A percentile compares a stretch with the other conserved stretches of the same genome.
phyloP scores from a whole-genome alignment of 176 grass and related monocot genomes.

The Oropetium thomaeum region DNA sequence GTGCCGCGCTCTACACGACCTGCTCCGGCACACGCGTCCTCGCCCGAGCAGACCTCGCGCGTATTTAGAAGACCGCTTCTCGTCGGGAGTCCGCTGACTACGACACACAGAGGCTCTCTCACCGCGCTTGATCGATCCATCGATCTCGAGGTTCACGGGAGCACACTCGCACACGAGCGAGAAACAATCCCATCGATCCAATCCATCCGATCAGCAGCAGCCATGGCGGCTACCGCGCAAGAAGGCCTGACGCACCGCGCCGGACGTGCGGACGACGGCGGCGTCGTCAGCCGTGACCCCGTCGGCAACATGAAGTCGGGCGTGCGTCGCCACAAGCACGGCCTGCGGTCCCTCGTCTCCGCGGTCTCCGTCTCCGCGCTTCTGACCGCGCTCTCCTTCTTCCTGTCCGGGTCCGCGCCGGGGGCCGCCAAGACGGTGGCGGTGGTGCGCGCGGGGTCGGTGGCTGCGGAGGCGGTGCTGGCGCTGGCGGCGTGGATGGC shows the following conservation, averaged over 20 bases:
- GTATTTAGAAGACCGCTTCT: constrained; percentile 41
- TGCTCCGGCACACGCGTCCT: constrained; percentile 45
- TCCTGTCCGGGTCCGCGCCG: not conserved
- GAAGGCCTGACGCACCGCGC: constrained; percentile 55
- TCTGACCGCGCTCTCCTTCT: constrained; percentile 22
- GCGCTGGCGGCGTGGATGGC: constrained; percentile 79
- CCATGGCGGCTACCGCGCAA: constrained; percentile 31
- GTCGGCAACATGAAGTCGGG: not conserved
- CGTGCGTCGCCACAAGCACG: no score
- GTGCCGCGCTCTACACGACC: constrained; percentile 18
- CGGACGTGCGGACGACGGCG: not conserved
- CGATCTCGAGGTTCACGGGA: not conserved
- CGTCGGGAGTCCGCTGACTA: not conserved
- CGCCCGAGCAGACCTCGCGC: not conserved
- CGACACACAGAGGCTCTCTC: not conserved
- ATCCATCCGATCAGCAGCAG: not conserved
- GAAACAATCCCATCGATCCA: no score
- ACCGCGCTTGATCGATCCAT: no score
- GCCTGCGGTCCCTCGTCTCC: constrained; percentile 48
- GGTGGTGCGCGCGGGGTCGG: constrained; percentile 50
- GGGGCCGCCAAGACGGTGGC: constrained; percentile 12
- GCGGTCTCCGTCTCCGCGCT: constrained; percentile 42
- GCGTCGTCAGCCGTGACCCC: not conserved
- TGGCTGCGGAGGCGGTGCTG: constrained; percentile 49
- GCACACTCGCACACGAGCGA: not conserved